Base-by-base conservation (phyloP, 176 grass and related monocot genomes). In the Neostapfia colusana region DNA sequence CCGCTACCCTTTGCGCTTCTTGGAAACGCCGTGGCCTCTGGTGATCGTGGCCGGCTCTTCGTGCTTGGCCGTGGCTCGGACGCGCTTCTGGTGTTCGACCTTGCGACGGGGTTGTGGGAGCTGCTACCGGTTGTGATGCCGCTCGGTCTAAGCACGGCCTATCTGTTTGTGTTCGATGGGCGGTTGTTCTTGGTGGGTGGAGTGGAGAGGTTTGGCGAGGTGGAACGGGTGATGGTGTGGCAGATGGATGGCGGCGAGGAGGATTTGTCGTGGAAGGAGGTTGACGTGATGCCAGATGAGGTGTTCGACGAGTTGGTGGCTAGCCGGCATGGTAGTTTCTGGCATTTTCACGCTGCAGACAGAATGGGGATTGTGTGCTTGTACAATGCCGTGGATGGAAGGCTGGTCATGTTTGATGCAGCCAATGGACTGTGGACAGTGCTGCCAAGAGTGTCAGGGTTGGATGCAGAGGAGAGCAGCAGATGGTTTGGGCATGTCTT, bases 401-500 rank as follows among this genome's bases (percentile, higher is more conserved):
- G 50, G 35, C 40, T 91, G 69, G 61, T 91, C 46, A 85, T 91
- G 85, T 91, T 78, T 79, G 85, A 91, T 70, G 75, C 54, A 2
- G 49, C 42, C 0, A 65, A 72, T 21, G 57, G 64, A 12, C 18
- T 4, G 0, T 85, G 89, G 89, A 71, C 59, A 34, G 31, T 14
- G 73, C 26, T 81, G 7, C 74, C 78, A 23, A 27, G 31, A 25
- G 24, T 87, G 13, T 82, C 65, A 10, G 69, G n/a, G 2, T 26
- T 81, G 42, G 69, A 84, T 17, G 14, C 7, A 6, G 64, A 73
- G 12, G 46, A 61, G 42, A 68, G 72, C 38, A 11, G 8, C 31
- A 26, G 7, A 25, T 91, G 89, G 89, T 83, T 87, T 81, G 85
- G 89, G 55, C 89, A 91, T 91, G 89, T 83, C 27, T 18, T 87